Evolutionary conservation across 139 green algal genomes (phyloP), one percentile per base, ranked within the genome.

Genomic region (Chlorella sp.): DNA sequence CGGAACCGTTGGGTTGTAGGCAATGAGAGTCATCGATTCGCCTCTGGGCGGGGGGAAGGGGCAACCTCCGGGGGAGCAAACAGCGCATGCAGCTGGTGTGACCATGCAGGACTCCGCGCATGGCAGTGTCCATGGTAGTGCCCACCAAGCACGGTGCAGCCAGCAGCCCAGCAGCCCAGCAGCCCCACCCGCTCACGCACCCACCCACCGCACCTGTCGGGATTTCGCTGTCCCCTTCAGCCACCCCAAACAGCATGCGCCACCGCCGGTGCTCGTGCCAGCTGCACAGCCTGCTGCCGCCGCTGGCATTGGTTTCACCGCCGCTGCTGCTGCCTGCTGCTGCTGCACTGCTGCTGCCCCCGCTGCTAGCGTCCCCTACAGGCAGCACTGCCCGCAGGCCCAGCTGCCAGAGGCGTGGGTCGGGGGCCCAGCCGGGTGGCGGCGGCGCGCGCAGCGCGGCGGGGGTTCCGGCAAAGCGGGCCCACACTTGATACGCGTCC

Each of bases 151-250:
- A 57, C 9, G 48, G 48, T 9, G 9, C 48, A 57, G 48, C 48
- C 48, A 57, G 48, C 48, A 57, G 48, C 48, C 9, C 48, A 76
- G 32, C 48, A 76, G 32, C 48, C 7, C 48, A 9, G 48, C 5
- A 57, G 48, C 48, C 24, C 22, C 64, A 73, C 21, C 21, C 64
- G 21, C 64, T 14, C 64, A 73, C 22, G 2, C 64, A 26, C 15
- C 64, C 21, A 3, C 5, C 14, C 14, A 16, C 28, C 86, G 3
- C 57, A 95, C 96, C 96, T 83, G 86, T 83, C 1, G 95, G 95
- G 0, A 99, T 98, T 91, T 99, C 97, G 34, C n/a, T 39, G 69
- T 94, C 86, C 2, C 97, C 97, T 89, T 99, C 97, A 15, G 96
- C 94, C 37, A 99, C 93, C 1, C 97, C 97, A n/a, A 96, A 92